Evolutionary conservation across 1,284 basidiomycete genomes (phyloP).

Genomic region (Ceratobasidium sp.): DNA sequence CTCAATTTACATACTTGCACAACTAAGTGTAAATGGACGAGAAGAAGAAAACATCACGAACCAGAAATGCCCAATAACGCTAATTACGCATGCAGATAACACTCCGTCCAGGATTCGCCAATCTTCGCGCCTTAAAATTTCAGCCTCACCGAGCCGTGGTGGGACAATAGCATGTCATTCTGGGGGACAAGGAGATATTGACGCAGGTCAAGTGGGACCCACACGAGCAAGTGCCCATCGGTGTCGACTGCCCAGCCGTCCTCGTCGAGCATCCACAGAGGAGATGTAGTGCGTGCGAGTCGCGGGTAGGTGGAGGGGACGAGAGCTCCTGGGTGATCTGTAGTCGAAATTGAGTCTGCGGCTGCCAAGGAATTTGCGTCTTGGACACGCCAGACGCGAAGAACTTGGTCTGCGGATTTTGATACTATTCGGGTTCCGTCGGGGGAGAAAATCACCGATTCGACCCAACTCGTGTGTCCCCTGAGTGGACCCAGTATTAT

Average conservation of each 20-base stretch:
- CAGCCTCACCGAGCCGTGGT: neutral
- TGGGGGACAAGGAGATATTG: neutral
- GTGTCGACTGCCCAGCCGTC: neutral
- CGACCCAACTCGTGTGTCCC: neutral
- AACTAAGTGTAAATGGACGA: too few species aligned
- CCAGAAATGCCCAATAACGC: too few species aligned
- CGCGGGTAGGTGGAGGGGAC: neutral
- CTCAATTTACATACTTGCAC: too few species aligned
- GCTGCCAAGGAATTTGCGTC: neutral
- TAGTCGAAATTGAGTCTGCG: neutral
- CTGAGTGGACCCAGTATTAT: neutral
- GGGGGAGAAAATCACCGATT: neutral
- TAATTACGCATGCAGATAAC: too few species aligned
- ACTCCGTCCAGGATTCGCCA: neutral
- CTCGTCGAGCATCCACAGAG: neutral
- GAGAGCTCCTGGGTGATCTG: neutral
- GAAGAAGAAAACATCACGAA: too few species aligned
- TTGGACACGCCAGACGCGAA: neutral
- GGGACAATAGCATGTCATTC: neutral
- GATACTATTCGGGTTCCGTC: neutral
- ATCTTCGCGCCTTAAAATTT: neutral
- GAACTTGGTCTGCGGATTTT: neutral
- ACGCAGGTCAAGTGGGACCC: neutral
- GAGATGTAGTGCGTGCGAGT: neutral
- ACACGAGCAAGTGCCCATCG: neutral